phyloP scores from a whole-genome alignment of 176 grass and related monocot species.

The Puya raimondii region DNA sequence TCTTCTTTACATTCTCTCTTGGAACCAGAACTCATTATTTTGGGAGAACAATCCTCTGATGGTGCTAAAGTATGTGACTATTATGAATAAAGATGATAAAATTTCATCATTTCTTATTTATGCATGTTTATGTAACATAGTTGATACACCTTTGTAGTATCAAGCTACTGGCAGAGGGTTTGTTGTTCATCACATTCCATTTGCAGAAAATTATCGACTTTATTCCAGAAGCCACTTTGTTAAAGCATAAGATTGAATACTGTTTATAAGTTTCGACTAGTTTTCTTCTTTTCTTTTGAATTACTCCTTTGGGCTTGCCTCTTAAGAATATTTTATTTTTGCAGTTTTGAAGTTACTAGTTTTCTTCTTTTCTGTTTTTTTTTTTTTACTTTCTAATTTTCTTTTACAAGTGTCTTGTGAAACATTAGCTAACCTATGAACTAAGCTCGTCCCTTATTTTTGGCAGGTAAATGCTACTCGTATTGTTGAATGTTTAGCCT shows the following conservation, averaged over 20 bases:
- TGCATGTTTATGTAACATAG: background rate
- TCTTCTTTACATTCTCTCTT: conserved; percentile 98
- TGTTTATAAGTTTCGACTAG: background rate
- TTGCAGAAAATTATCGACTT: conserved; percentile 92
- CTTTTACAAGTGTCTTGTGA: too few relatives aligned
- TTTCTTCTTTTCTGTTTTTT: too few relatives aligned
- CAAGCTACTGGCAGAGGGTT: conserved; percentile 87
- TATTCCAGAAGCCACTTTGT: conserved; percentile 98
- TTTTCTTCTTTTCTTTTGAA: background rate
- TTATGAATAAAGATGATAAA: background rate
- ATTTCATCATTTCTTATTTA: background rate
- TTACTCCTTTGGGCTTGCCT: background rate
- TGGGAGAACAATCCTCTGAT: conserved; percentile 92
- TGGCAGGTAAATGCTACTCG: too few relatives aligned
- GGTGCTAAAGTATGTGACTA: conserved; percentile 57
- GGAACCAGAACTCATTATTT: conserved; percentile 98
- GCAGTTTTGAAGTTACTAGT: conserved; percentile 95
- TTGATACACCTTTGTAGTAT: conserved; percentile 44
- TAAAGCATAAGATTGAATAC: conserved; percentile 56
- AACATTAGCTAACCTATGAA: too few relatives aligned
- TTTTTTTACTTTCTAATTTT: too few relatives aligned
- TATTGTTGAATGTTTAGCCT: too few relatives aligned
- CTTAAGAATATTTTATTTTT: background rate
- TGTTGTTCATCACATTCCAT: conserved; percentile 92
- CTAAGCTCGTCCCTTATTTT: too few relatives aligned